Percentiles rank a stretch among this genome's conserved stretches.
Evolutionary conservation across 345 rosid species (phyloP).

Genomic region (Aquilaria malaccensis): DNA sequence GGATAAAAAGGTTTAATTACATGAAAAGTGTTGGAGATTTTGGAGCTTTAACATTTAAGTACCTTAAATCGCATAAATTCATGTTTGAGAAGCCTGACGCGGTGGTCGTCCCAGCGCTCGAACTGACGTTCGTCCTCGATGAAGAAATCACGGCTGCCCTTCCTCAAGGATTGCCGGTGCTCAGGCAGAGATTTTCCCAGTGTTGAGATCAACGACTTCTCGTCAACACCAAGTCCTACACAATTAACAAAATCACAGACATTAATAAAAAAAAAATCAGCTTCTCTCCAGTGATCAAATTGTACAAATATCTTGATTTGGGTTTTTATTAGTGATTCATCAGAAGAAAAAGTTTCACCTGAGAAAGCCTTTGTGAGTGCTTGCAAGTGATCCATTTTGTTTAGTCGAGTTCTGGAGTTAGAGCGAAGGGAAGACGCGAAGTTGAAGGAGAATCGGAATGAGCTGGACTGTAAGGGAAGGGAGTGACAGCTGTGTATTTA

Average conservation of each 20-base stretch:
- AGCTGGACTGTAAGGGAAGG: neutral
- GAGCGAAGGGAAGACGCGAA: constrained; percentile 8
- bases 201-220: constrained; percentile 44
- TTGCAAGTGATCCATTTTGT: constrained; percentile 37
- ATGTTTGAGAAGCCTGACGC: constrained; percentile 46
- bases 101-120: constrained; percentile 60
- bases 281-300: neutral
- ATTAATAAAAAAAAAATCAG: neutral
- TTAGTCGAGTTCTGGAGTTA: constrained; percentile 4
- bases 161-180: constrained; percentile 44
- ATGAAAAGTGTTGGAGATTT: no score
- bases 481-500: constrained; percentile 12
- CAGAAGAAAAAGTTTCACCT: constrained; percentile 27
- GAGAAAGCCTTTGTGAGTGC: constrained; percentile 57
- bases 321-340: neutral
- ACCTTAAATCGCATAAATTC: constrained; percentile 86
- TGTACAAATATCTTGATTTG: neutral
- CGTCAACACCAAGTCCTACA: constrained; percentile 81
- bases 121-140: constrained; percentile 63
- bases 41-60: neutral
- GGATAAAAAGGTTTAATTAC: no score
- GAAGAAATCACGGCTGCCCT: constrained; percentile 47
- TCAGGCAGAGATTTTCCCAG: constrained; percentile 57
- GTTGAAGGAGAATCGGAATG: neutral
- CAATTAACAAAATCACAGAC: neutral